Base-by-base conservation (phyloP, 176 grass and related monocot species). In the Olyra latifolia region DNA sequence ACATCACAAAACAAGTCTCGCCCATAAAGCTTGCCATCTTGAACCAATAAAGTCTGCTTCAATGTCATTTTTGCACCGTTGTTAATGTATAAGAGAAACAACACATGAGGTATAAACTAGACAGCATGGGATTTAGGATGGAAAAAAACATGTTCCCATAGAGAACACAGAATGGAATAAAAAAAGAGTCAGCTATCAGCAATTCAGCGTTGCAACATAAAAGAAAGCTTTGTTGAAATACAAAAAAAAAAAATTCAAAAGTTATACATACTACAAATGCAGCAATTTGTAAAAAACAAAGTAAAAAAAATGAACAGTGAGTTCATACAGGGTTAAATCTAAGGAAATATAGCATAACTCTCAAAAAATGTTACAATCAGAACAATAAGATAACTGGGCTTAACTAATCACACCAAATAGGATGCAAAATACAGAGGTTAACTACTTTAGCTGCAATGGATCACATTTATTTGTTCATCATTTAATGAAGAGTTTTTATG, bases 1-100 rank as follows among this genome's bases (percentile, higher is more conserved):
- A 91, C 88, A 91, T 95, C 92, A 69, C 83, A 88, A 80, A 94
- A 89, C 48, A 77, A 89, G 75, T 95, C 60, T 69, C 76, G 77
- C 20, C 92, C 95, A 75, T 87, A 98, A 89, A 98, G 92, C 67
- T 94, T 98, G 54, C 88, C 92, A 58, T 86, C 88, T 87, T 98
- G 89, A 56, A 98, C 74, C 69, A 98, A 81, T 58, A 98, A 85
- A 76, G 93, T 85, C 95, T 98, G 92, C 25, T 61, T 42, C 41
- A 74, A 76, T 54, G 12, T 6, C 2, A 85, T 79, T 88, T 61
- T 82, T 24, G 17, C 29, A 77, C 65, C 25, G 62, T 77, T 67
- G 59, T 61, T 58, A 61, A 59, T 67, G 49, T 60, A 82, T 83
- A 45, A 69, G 55, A 82, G 61, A 71, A 83, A 61, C 28, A 63